Evolutionary conservation across 2,329 filamentous ascomycete genomes (phyloP).

Genomic region (Fusarium globosum): DNA sequence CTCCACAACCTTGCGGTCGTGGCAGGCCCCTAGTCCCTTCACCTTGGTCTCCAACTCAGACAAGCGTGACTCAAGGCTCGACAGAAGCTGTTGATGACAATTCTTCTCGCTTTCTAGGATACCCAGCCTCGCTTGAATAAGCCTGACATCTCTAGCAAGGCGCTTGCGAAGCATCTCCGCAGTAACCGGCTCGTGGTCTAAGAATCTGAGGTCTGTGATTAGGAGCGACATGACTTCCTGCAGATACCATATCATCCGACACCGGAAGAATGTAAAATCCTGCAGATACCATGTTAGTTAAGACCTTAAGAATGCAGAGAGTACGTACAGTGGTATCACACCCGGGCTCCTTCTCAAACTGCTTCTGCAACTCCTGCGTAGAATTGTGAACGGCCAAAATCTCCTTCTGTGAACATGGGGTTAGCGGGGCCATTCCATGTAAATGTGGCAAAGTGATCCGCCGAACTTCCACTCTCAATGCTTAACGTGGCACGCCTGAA

Average conservation of each 20-base stretch:
- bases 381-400: background rate
- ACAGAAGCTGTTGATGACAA: background rate
- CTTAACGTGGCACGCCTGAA: background rate
- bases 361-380: background rate
- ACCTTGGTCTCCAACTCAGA: background rate
- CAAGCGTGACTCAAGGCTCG: background rate
- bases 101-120: background rate
- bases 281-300: background rate
- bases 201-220: background rate
- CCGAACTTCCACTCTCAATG: background rate
- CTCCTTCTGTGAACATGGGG: background rate
- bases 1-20: background rate
- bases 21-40: background rate
- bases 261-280: background rate
- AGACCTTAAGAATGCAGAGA: background rate
- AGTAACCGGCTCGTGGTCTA: background rate
- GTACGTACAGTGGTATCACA: background rate
- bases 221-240: background rate
- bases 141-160: no score
- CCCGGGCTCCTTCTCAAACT: background rate
- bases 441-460: no score
- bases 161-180: background rate
- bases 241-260: background rate
- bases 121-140: background rate
- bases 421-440: background rate